Evolutionary conservation across 495 filamentous ascomycete species (phyloP), one percentile per base, ranked within the genome.

Genomic region (Chaetomidium leptoderma): DNA sequence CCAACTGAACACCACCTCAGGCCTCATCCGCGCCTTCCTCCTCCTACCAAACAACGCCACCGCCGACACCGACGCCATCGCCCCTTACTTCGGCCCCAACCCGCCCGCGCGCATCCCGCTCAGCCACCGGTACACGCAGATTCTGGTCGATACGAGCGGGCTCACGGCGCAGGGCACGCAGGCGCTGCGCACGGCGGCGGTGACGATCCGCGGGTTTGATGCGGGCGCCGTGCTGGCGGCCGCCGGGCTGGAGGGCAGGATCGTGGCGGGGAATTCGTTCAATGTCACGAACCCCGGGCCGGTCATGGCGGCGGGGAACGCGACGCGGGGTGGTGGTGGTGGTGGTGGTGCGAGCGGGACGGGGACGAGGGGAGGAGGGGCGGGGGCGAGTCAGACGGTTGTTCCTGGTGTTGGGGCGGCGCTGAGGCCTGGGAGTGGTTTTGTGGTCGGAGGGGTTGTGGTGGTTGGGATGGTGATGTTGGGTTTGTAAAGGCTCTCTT

Each of bases 221-320:
- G 67, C 68, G 0, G 11, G 45, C 17, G 13, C 30, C 29, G 65
- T 72, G 21, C 57, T 78, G 32, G 58, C 57, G 13, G 24, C 62
- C 33, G 72, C 70, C 35, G 65, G 65, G 14, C 61, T 77, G 10
- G 58, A 21, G 27, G 65, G 59, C 19, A 62, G 69, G 45, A 66
- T 74, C 9, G 58, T 76, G 11, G 75, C 74, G 9, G 75, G 70
- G n/a, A 77, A 74, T 55, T 76, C 65, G 49, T 77, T 67, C 55
- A 73, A 75, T 40, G 75, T 76, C 17, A 76, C 72, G 11, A 77
- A 77, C 60, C 66, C 71, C 0, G 73, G 73, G 29, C 74, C 72
- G 23, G 70, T 53, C 30, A 5, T 42, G 32, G 45, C 16, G 16
- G 45, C 16, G 16, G 14, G 35, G 3, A 61, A 48, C 1, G 50